Percentiles rank a stretch among this genome's conserved stretches.
phyloP scores from a whole-genome alignment of 352 stramenopile species.

The Pythium monospermum region DNA sequence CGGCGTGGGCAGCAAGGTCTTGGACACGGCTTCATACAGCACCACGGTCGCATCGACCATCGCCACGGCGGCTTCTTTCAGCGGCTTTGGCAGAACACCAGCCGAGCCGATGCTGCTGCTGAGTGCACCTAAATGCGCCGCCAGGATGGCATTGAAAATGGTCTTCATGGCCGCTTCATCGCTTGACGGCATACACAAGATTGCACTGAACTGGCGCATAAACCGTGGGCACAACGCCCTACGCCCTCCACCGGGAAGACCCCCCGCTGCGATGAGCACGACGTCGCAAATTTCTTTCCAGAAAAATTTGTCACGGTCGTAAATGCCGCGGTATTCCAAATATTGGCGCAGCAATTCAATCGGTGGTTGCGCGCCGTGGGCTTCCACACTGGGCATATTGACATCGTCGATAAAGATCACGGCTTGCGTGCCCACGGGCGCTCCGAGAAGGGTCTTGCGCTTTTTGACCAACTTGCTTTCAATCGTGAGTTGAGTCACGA shows the following conservation, averaged over 20 bases:
- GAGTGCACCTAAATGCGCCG: slow-evolving; percentile 30
- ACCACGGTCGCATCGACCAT: slow-evolving; percentile 58
- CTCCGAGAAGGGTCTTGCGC: slow-evolving; percentile 87
- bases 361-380: slow-evolving; percentile 63
- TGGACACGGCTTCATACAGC: slow-evolving; percentile 52
- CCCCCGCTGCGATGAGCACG: slow-evolving; percentile 59
- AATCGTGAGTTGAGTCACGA: slow-evolving; percentile 77
- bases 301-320: slow-evolving; percentile 81
- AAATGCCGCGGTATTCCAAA: slow-evolving; percentile 65
- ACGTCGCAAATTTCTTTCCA: slow-evolving; percentile 75
- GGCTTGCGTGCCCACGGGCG: slow-evolving; percentile 60
- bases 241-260: slow-evolving; percentile 49
- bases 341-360: slow-evolving; percentile 75
- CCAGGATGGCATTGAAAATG: slow-evolving; percentile 89
- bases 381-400: slow-evolving; percentile 85
- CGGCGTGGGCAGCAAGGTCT: slow-evolving; percentile 63
- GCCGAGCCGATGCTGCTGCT: slow-evolving; percentile 13
- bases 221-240: slow-evolving; percentile 58
- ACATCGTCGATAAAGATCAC: slow-evolving; percentile 90
- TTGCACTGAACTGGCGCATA: slow-evolving; percentile 54
- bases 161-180: slow-evolving; percentile 72
- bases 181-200: slow-evolving; percentile 69
- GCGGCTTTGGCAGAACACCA: slow-evolving; percentile 22
- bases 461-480: slow-evolving; percentile 91
- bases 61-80: slow-evolving; percentile 45